Conservation (phyloP, 2,329 filamentous ascomycete genomes). For the Zymoseptoria crescenta region DNA sequence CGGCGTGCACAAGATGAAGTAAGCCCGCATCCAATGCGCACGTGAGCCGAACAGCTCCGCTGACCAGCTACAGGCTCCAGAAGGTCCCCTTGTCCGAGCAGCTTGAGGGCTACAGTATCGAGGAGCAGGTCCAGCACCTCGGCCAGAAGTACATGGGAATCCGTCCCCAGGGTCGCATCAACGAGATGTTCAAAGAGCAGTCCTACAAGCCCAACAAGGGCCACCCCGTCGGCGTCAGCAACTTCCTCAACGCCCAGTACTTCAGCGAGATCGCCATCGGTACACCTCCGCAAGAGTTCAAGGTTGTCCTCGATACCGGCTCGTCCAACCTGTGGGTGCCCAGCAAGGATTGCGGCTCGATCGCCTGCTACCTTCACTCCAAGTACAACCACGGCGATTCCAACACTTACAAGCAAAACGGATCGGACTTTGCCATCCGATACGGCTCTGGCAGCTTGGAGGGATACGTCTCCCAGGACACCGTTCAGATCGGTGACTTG, state of each 20-base stretch:
- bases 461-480: constrained; percentile 88
- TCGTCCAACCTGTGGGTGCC: constrained; percentile 99
- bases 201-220: constrained; percentile 56
- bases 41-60: not conserved
- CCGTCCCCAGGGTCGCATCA: constrained; percentile 59
- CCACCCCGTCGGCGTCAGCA: constrained; percentile 83
- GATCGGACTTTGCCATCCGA: constrained; percentile 80
- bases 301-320: constrained; percentile 96
- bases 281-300: constrained; percentile 88
- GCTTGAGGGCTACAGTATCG: constrained; percentile 71
- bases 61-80: constrained; percentile 48
- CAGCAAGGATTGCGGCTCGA: constrained; percentile 80
- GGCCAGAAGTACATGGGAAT: constrained; percentile 94
- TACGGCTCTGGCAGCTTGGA: constrained; percentile 93
- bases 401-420: constrained; percentile 89
- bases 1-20: constrained; percentile 71
- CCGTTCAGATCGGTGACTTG: constrained; percentile 78
- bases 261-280: constrained; percentile 95
- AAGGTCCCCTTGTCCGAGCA: constrained; percentile 91
- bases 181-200: constrained; percentile 73
- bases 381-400: constrained; percentile 93
- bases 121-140: constrained; percentile 71
- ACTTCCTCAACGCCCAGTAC: constrained; percentile 99
- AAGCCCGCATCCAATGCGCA: constrained; percentile 1
- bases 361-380: constrained; percentile 93